Conservation (phyloP, 139 green algal genomes). For the Picochlorum costavermella region DNA sequence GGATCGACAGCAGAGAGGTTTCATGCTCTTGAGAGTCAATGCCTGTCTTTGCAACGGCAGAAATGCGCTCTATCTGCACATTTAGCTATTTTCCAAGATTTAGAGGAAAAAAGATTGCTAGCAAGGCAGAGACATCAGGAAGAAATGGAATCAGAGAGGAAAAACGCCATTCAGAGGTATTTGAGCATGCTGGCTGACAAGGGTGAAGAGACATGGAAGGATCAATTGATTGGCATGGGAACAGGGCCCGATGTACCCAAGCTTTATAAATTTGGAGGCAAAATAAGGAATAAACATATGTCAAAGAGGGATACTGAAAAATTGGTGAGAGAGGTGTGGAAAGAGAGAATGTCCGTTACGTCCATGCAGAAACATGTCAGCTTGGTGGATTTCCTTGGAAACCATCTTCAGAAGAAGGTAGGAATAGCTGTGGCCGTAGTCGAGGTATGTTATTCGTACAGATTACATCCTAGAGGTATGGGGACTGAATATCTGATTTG, state of each 20-base stretch:
- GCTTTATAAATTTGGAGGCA: conserved; percentile 31
- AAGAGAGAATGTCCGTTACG: conserved; percentile 14
- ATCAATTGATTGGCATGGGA: conserved; percentile 38
- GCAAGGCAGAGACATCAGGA: conserved; percentile 13
- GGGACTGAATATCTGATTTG: too few species aligned
- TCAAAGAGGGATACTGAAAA: conserved; percentile 50
- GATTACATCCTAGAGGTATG: background rate
- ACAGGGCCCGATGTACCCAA: conserved; percentile 26
- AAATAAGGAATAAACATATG: conserved; percentile 44
- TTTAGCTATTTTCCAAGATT: background rate
- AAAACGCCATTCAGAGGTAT: conserved; percentile 33
- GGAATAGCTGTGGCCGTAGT: conserved; percentile 39
- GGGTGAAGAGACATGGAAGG: conserved; percentile 27
- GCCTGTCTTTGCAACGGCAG: background rate
- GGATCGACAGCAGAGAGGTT: background rate
- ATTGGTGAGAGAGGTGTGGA: conserved; percentile 56
- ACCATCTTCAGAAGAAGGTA: conserved; percentile 38
- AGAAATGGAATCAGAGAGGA: conserved; percentile 16
- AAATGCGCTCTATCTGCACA: background rate
- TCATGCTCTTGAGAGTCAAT: background rate
- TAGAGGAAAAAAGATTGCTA: background rate
- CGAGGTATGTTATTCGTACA: conserved; percentile 20
- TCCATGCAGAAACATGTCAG: conserved; percentile 14
- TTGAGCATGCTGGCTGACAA: conserved; percentile 35
- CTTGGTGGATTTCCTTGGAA: conserved; percentile 43